Conservation (phyloP, 352 stramenopile genomes). For the Globisporangium barbulae region DNA sequence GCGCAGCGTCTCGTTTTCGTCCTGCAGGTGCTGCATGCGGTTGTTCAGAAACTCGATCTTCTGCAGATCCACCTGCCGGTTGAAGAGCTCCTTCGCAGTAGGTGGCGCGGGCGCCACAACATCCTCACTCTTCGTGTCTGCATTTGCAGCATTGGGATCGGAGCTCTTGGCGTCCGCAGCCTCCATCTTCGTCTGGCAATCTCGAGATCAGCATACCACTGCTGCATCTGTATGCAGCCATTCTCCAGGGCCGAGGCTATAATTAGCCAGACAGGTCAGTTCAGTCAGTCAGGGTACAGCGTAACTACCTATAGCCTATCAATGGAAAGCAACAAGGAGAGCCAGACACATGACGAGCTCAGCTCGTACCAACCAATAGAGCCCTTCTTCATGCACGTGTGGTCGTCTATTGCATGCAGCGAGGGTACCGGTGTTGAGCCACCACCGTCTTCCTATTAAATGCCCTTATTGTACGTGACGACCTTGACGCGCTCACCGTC, state of each 20-base stretch:
- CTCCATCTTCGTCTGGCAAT: constrained; percentile 10
- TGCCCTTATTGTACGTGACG: constrained; percentile 84
- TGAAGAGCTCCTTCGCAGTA: constrained; percentile 54
- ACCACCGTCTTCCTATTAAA: constrained; percentile 22
- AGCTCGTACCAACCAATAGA: not conserved
- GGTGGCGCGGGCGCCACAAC: constrained; percentile 1
- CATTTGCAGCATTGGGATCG: not conserved
- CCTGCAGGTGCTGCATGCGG: constrained; percentile 57
- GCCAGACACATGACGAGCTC: not conserved
- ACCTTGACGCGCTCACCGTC: constrained; percentile 54
- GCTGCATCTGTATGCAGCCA: not conserved
- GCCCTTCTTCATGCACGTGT: not conserved
- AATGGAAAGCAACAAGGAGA: no score
- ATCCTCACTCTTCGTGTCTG: not conserved
- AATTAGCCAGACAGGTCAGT: no score
- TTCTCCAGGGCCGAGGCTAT: no score
- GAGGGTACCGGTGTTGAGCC: not conserved
- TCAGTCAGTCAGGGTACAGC: no score
- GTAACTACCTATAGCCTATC: no score
- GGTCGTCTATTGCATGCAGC: constrained; percentile 1
- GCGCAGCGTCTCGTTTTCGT: constrained; percentile 78
- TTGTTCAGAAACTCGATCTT: constrained; percentile 61
- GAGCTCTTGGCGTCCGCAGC: not conserved
- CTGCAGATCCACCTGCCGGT: constrained; percentile 58
- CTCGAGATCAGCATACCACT: not conserved